phyloP scores from a whole-genome alignment of 192 early-diverging fungal species.

The Pilaira anomala region DNA sequence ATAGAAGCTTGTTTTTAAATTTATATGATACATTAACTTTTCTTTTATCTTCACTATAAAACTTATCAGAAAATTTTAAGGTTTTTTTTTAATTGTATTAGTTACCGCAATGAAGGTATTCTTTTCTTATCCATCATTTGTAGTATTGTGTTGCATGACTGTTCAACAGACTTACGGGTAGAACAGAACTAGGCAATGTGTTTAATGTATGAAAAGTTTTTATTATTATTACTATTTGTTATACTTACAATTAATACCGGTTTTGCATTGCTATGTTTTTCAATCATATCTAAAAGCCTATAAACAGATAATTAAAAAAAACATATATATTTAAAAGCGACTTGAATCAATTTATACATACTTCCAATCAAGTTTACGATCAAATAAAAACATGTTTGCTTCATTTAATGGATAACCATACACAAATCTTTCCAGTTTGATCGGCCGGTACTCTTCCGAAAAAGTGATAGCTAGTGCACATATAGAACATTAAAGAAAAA shows the following conservation, averaged over 20 bases:
- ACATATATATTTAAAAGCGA: too few species aligned
- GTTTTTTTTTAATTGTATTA: neutral
- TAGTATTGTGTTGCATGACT: constrained; percentile 34
- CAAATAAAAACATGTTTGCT: constrained; percentile 53
- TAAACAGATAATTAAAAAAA: neutral
- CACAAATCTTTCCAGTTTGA: constrained; percentile 54
- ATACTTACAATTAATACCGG: constrained; percentile 37
- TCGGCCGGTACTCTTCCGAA: constrained; percentile 68
- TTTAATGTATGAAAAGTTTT: neutral
- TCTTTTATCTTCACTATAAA: neutral
- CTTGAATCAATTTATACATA: too few species aligned
- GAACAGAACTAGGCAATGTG: constrained; percentile 34
- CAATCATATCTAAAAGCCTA: constrained; percentile 37
- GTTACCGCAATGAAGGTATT: constrained; percentile 10
- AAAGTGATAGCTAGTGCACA: constrained; percentile 39
- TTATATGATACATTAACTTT: neutral
- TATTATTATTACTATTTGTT: neutral
- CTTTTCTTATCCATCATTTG: constrained; percentile 22
- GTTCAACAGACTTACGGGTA: constrained; percentile 38
- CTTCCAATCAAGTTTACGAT: constrained; percentile 53
- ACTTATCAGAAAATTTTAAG: neutral
- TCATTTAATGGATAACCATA: constrained; percentile 36
- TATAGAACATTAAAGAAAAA: neutral
- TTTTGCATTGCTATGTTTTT: constrained; percentile 31
- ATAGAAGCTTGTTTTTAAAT: constrained; percentile 27